These are phyloP conservation scores for Baorangia bicolor DNA, from an alignment of 768 basidiomycete genomes.

Conservation along the genomic window DNA sequence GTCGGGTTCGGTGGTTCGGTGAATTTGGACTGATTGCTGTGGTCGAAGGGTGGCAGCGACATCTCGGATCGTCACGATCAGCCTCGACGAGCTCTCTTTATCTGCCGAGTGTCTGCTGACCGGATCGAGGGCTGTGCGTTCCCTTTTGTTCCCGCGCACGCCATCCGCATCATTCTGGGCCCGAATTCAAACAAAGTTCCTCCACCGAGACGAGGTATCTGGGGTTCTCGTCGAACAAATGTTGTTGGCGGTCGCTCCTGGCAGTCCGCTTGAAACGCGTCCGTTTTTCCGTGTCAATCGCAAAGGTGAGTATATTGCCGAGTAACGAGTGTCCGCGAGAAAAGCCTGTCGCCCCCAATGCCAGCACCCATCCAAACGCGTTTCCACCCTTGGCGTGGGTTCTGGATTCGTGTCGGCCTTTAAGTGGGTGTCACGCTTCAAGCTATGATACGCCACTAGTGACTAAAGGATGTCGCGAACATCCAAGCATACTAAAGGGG, in stretches of 20 bases:
- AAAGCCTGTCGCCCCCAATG: not conserved
- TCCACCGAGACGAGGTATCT: not conserved
- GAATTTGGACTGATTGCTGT: slow-evolving; percentile 15
- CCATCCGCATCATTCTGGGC: too few species aligned
- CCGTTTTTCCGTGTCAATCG: not conserved
- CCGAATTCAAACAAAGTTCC: too few species aligned
- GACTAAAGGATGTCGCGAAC: not conserved
- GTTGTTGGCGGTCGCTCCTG: not conserved
- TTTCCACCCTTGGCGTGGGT: not conserved
- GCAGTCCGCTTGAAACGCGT: not conserved
- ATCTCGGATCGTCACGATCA: slow-evolving; percentile 2
- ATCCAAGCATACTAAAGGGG: not conserved
- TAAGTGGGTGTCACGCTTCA: not conserved
- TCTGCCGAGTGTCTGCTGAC: not conserved
- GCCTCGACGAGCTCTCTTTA: not conserved
- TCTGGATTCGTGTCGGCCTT: not conserved
- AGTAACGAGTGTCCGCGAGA: not conserved
- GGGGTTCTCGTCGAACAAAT: not conserved
- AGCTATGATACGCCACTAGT: not conserved
- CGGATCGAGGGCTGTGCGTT: too few species aligned
- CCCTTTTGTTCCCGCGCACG: not conserved
- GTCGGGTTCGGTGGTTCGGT: slow-evolving; percentile 32
- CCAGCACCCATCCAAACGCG: not conserved
- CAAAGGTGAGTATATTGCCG: not conserved
- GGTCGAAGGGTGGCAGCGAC: slow-evolving; percentile 23